Evolutionary conservation across 2,329 filamentous ascomycete genomes (phyloP).

Genomic region (Capronia epimyces): DNA sequence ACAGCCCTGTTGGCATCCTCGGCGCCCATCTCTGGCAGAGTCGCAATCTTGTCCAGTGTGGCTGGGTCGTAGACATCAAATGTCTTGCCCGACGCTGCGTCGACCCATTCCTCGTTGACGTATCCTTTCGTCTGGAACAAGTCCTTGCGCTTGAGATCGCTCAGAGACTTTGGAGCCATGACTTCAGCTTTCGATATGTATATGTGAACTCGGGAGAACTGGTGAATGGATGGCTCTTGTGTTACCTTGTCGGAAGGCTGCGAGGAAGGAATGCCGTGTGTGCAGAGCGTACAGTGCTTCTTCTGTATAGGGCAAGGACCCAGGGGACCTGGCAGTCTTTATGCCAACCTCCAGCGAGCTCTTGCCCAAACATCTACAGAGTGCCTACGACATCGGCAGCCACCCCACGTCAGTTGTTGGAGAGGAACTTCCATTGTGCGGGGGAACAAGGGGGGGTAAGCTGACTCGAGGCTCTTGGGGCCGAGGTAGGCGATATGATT

Average conservation of each 20-base stretch:
- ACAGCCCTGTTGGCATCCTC: slow-evolving; percentile 77
- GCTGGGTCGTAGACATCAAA: slow-evolving; percentile 84
- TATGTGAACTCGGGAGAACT: no score
- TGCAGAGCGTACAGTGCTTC: no score
- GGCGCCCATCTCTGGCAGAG: slow-evolving; percentile 71
- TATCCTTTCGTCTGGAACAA: slow-evolving; percentile 30
- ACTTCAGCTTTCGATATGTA: background rate
- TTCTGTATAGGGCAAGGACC: no score
- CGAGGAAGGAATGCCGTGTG: no score
- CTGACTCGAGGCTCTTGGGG: background rate
- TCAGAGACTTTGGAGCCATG: slow-evolving; percentile 21
- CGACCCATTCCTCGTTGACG: slow-evolving; percentile 57
- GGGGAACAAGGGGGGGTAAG: background rate
- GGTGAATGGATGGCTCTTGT: no score
- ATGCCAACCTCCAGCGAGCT: background rate
- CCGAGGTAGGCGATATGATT: background rate
- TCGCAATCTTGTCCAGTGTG: slow-evolving; percentile 73
- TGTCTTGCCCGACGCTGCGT: slow-evolving; percentile 78
- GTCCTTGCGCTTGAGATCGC: slow-evolving; percentile 28
- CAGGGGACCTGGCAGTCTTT: no score
- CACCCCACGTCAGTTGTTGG: slow-evolving; percentile 3
- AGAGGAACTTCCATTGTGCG: background rate
- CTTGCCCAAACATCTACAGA: background rate
- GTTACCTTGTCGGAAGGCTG: no score
- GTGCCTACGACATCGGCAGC: background rate